Evolutionary conservation across 225 moss, liverwort and hornwort species (phyloP).

Genomic region (Sphagnum contortum): DNA sequence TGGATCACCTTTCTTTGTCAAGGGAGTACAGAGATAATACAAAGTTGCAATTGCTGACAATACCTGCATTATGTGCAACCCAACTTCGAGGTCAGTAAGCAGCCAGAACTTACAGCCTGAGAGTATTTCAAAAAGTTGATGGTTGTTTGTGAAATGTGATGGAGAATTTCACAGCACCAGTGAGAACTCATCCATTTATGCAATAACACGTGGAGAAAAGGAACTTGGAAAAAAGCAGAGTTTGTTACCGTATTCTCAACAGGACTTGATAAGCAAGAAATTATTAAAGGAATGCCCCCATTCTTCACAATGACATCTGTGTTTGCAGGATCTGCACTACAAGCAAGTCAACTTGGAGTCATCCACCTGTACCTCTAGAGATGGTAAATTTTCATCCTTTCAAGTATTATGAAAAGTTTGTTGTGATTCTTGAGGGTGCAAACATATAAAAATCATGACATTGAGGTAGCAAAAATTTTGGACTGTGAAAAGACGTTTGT

Average conservation of each 20-base stretch:
- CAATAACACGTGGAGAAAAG: no score
- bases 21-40: constrained; percentile 47
- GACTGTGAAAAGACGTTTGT: no score
- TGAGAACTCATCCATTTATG: not conserved
- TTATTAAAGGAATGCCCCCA: constrained; percentile 66
- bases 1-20: constrained; percentile 39
- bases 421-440: no score
- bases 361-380: no score
- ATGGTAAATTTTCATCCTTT: no score
- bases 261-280: constrained; percentile 71
- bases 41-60: constrained; percentile 53
- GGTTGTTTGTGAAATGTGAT: not conserved
- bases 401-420: no score
- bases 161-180: no score
- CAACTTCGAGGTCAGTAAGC: no score
- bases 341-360: no score
- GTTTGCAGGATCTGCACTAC: constrained; percentile 54
- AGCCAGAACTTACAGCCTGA: not conserved
- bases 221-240: not conserved
- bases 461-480: no score
- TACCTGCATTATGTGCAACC: constrained; percentile 13
- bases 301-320: constrained; percentile 60
- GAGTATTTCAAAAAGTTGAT: constrained; percentile 1
- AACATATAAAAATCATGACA: no score
- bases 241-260: constrained; percentile 64